phyloP scores from a whole-genome alignment of 1,284 basidiomycete species.

The Fistulinella cinereoalba region DNA sequence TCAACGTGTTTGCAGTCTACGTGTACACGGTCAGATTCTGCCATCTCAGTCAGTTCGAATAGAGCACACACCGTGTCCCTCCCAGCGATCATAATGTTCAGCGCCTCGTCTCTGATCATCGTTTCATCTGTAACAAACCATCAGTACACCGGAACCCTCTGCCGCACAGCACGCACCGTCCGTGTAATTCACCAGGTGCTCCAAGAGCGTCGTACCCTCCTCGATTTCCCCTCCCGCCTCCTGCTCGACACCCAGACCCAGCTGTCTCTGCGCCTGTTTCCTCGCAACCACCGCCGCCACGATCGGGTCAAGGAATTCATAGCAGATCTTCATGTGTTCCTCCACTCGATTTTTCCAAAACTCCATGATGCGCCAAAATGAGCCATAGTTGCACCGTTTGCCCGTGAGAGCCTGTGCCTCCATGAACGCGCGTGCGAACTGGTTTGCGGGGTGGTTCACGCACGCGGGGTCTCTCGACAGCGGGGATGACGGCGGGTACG shows the following conservation, averaged over 20 bases:
- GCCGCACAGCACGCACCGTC: background rate
- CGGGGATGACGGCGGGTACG: conserved; percentile 35
- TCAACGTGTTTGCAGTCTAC: conserved; percentile 52
- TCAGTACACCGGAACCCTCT: conserved; percentile 3
- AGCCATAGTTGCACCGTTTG: conserved; percentile 19
- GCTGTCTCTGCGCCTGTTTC: conserved; percentile 17
- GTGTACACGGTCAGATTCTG: background rate
- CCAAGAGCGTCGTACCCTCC: conserved; percentile 29
- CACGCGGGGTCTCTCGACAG: conserved; percentile 12
- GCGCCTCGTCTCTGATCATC: conserved; percentile 37
- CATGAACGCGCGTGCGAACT: conserved; percentile 27
- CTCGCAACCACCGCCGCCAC: conserved; percentile 24
- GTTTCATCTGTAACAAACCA: conserved; percentile 25
- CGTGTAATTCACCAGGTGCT: conserved; percentile 26
- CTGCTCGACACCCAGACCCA: background rate
- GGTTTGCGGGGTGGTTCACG: conserved; percentile 23
- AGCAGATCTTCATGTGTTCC: conserved; percentile 18
- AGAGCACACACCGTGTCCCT: conserved; percentile 44
- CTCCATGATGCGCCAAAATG: conserved; percentile 25
- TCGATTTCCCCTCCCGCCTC: conserved; percentile 3
- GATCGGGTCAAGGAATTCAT: conserved; percentile 31
- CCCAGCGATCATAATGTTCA: conserved; percentile 43
- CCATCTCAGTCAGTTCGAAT: background rate
- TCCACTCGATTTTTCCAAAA: conserved; percentile 22
- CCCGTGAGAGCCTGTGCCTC: conserved; percentile 14